Conservation (phyloP, 148 eudicot genomes). For the Spergularia marina region DNA sequence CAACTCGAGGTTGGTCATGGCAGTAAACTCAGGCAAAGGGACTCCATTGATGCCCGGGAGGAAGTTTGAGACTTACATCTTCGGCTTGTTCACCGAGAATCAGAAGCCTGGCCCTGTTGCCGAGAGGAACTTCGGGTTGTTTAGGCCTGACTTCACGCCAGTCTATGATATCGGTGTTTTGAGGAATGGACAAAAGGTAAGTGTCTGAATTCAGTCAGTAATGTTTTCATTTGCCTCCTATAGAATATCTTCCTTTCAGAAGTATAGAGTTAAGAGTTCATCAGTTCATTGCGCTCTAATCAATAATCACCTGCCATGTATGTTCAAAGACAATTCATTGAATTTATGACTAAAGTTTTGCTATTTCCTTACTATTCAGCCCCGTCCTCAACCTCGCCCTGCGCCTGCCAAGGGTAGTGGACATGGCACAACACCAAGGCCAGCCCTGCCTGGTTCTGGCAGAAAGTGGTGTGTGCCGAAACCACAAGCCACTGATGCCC, state of each 20-base stretch:
- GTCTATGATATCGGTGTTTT: slow-evolving; percentile 72
- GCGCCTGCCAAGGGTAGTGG: background rate
- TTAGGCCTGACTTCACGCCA: slow-evolving; percentile 60
- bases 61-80: slow-evolving; percentile 70
- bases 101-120: slow-evolving; percentile 61
- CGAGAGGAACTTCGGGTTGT: slow-evolving; percentile 75
- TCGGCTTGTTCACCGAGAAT: slow-evolving; percentile 67
- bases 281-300: too few relatives aligned
- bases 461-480: slow-evolving; percentile 39
- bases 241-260: background rate
- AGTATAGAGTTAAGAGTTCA: background rate
- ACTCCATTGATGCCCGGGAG: slow-evolving; percentile 81
- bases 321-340: too few relatives aligned
- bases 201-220: background rate
- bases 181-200: slow-evolving; percentile 34
- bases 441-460: slow-evolving; percentile 14
- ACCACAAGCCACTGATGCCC: slow-evolving; percentile 27
- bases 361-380: slow-evolving; percentile 10
- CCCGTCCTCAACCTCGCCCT: slow-evolving; percentile 14
- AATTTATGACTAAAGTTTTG: background rate
- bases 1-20: slow-evolving; percentile 48
- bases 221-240: background rate
- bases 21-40: slow-evolving; percentile 46
- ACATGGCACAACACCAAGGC: background rate
- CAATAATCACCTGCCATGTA: too few relatives aligned